Conservation (phyloP, 2,329 filamentous ascomycete genomes). For the Claviceps sp. region DNA sequence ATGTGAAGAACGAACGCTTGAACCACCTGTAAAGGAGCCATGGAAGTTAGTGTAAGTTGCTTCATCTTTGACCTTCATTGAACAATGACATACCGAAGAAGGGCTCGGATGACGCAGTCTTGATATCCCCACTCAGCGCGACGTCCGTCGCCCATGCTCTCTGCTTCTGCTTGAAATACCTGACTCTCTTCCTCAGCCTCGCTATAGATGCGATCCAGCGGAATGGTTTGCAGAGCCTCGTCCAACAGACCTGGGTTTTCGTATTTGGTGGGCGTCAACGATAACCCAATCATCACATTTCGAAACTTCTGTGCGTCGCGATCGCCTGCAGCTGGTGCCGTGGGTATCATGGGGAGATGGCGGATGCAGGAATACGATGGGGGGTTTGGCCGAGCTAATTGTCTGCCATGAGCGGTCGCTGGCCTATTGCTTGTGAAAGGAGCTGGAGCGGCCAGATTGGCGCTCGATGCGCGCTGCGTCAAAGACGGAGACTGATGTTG, state of each 20-base stretch:
- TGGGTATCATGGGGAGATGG: slow-evolving; percentile 48
- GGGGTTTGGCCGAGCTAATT: slow-evolving; percentile 21
- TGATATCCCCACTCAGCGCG: slow-evolving; percentile 93
- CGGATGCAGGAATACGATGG: slow-evolving; percentile 35
- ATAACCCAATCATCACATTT: slow-evolving; percentile 73
- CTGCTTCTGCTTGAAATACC: slow-evolving; percentile 74
- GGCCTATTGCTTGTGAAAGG: slow-evolving; percentile 28
- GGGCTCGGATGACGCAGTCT: slow-evolving; percentile 82
- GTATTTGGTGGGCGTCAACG: slow-evolving; percentile 81
- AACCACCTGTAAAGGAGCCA: slow-evolving; percentile 50
- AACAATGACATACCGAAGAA: slow-evolving; percentile 53
- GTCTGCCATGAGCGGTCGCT: slow-evolving; percentile 29
- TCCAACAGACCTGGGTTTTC: slow-evolving; percentile 92
- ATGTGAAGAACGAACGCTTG: slow-evolving; percentile 86
- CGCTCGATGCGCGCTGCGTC: slow-evolving; percentile 35
- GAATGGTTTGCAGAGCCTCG: slow-evolving; percentile 76
- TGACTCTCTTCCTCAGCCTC: slow-evolving; percentile 91
- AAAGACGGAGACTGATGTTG: slow-evolving; percentile 45
- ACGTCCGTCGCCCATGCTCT: slow-evolving; percentile 67
- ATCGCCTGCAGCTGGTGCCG: slow-evolving; percentile 54
- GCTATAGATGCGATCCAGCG: slow-evolving; percentile 79
- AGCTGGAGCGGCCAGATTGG: slow-evolving; percentile 30
- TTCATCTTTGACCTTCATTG: background rate
- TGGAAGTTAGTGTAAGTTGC: slow-evolving; percentile 8
- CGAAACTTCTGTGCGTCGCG: slow-evolving; percentile 59